Conservation (phyloP, 257 asterid species). For the Solanum megistacrolobum region DNA sequence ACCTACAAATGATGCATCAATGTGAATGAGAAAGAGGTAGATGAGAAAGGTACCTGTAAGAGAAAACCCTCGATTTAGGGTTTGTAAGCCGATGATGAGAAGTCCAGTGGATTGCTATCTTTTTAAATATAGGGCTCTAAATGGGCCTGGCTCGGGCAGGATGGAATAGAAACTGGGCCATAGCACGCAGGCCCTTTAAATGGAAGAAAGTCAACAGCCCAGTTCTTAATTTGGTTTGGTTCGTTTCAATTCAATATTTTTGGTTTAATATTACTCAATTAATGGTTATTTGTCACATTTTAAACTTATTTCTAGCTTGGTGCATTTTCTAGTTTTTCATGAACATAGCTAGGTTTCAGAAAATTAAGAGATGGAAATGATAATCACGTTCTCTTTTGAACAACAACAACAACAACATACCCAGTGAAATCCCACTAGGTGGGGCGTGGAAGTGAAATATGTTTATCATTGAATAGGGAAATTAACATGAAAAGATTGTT, state of each 20-base stretch:
- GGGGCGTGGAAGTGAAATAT: background rate
- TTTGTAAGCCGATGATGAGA: background rate
- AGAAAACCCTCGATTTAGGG: conserved; percentile 2
- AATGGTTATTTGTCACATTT: background rate
- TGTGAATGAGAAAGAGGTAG: background rate
- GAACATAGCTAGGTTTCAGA: background rate
- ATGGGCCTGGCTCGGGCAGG: background rate
- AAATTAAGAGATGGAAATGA: background rate
- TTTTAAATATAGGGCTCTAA: background rate
- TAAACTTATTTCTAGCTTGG: background rate
- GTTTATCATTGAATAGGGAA: background rate
- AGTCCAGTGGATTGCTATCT: background rate
- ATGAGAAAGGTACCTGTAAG: background rate
- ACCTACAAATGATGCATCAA: background rate
- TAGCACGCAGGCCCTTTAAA: background rate
- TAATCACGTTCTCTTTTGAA: background rate
- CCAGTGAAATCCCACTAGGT: no score
- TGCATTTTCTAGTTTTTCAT: background rate
- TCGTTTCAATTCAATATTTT: background rate
- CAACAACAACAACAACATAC: no score
- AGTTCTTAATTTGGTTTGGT: background rate
- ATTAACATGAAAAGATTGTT: background rate
- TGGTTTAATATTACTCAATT: background rate
- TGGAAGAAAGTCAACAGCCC: background rate
- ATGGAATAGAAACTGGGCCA: background rate